Conservation (phyloP, 2,329 filamentous ascomycete species). For the Diaporthe sp. region DNA sequence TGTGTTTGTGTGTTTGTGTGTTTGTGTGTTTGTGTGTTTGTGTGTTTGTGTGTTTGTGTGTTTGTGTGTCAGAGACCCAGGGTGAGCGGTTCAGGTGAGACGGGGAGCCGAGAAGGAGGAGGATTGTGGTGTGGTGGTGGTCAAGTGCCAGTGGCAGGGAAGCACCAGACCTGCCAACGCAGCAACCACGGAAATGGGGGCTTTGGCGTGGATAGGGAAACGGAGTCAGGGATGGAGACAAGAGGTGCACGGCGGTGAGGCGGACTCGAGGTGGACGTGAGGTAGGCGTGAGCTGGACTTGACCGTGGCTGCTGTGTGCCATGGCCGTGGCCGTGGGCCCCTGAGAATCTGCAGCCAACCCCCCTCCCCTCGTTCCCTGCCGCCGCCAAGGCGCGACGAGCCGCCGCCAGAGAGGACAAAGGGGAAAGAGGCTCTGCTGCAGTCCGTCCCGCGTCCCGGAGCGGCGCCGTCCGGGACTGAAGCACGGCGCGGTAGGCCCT, state of each 20-base stretch:
- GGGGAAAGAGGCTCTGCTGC: no score
- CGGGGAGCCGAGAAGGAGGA: neutral
- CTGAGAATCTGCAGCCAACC: neutral
- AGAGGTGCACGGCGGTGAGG: neutral
- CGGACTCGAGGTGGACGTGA: neutral
- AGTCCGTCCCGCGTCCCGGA: no score
- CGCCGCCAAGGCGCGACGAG: constrained; percentile 1
- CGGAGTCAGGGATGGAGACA: neutral
- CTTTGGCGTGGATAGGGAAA: neutral
- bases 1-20: no score
- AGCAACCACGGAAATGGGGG: neutral
- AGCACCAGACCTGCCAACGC: neutral
- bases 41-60: no score
- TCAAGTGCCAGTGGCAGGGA: neutral
- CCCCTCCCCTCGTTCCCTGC: neutral
- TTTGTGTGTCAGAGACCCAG: no score
- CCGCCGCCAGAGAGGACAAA: neutral
- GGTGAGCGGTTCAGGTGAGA: neutral
- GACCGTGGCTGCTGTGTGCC: neutral
- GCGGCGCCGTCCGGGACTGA: no score
- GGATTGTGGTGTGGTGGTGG: no score
- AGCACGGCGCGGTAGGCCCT: no score
- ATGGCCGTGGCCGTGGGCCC: neutral
- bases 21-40: no score
- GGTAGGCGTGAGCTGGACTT: neutral